Evolutionary conservation across 352 stramenopile genomes (phyloP).

Genomic region (Phytopythium montanum): DNA sequence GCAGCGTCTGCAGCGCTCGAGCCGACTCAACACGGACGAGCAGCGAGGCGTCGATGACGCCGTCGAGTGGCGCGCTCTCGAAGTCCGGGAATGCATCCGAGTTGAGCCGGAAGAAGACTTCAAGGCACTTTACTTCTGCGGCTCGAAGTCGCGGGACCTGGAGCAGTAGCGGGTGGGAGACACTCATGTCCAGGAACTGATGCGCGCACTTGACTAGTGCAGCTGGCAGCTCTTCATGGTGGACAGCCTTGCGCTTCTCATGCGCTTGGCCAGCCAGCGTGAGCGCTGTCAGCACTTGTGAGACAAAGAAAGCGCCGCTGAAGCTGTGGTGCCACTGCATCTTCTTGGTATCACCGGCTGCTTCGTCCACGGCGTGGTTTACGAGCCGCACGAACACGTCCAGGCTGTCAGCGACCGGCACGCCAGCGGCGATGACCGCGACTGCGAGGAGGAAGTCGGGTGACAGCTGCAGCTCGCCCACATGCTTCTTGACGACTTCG

Average conservation of each 20-base stretch:
- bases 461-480: conserved; percentile 38
- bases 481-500: conserved; percentile 47
- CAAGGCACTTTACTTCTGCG: conserved; percentile 44
- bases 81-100: conserved; percentile 49
- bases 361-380: conserved; percentile 46
- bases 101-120: conserved; percentile 68
- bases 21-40: conserved; percentile 49
- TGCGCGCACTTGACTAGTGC: conserved; percentile 40
- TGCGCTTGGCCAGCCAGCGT: conserved; percentile 42
- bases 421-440: conserved; percentile 52
- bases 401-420: conserved; percentile 52
- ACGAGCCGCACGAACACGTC: conserved; percentile 52
- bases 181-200: conserved; percentile 25
- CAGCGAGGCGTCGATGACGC: conserved; percentile 48
- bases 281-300: conserved; percentile 45
- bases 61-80: conserved; percentile 38
- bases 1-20: conserved; percentile 55
- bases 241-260: conserved; percentile 46
- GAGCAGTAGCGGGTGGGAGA: conserved; percentile 11
- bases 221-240: conserved; percentile 49
- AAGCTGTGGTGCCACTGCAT: conserved; percentile 22
- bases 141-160: conserved; percentile 26
- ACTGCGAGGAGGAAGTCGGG: conserved; percentile 68
- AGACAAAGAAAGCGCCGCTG: conserved; percentile 40
- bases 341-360: conserved; percentile 16